Evolutionary conservation across 768 basidiomycete species (phyloP).

Genomic region (Botryobasidium botryosum): DNA sequence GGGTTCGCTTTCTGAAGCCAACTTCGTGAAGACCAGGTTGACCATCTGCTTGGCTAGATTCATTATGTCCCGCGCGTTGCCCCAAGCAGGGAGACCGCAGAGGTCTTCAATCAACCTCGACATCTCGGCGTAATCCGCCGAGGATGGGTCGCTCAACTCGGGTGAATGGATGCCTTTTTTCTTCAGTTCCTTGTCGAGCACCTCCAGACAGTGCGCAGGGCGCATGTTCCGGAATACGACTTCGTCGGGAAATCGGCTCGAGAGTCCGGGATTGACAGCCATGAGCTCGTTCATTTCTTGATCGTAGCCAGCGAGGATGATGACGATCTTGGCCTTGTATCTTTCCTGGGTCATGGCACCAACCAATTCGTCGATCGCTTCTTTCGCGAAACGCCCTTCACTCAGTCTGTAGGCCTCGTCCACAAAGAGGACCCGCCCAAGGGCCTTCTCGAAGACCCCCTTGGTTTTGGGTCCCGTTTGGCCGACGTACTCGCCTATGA

Average conservation of each 20-base stretch:
- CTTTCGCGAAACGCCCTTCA: slow-evolving; percentile 46
- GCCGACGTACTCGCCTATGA: slow-evolving; percentile 52
- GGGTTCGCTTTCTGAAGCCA: slow-evolving; percentile 12
- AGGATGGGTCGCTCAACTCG: slow-evolving; percentile 22
- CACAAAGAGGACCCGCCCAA: slow-evolving; percentile 51
- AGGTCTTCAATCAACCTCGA: slow-evolving; percentile 25
- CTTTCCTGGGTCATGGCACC: slow-evolving; percentile 39
- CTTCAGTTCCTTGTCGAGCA: slow-evolving; percentile 32
- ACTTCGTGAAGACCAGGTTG: slow-evolving; percentile 22
- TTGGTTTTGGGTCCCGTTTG: slow-evolving; percentile 54
- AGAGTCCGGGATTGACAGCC: slow-evolving; percentile 40
- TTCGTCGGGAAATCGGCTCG: slow-evolving; percentile 51
- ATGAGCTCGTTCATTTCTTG: slow-evolving; percentile 46
- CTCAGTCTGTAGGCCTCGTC: slow-evolving; percentile 54
- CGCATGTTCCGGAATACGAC: slow-evolving; percentile 37
- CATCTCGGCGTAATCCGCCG: slow-evolving; percentile 22
- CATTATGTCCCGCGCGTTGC: slow-evolving; percentile 49
- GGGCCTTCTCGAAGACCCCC: slow-evolving; percentile 42
- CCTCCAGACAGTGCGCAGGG: slow-evolving; percentile 30
- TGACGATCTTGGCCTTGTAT: slow-evolving; percentile 41
- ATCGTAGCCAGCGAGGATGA: slow-evolving; percentile 57
- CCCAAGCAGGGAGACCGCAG: slow-evolving; percentile 38
- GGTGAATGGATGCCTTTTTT: slow-evolving; percentile 27
- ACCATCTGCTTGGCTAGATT: slow-evolving; percentile 35
- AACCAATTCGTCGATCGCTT: slow-evolving; percentile 58